Conservation (phyloP, 2,329 filamentous ascomycete genomes). For the Cylindrodendrum hubeiense region DNA sequence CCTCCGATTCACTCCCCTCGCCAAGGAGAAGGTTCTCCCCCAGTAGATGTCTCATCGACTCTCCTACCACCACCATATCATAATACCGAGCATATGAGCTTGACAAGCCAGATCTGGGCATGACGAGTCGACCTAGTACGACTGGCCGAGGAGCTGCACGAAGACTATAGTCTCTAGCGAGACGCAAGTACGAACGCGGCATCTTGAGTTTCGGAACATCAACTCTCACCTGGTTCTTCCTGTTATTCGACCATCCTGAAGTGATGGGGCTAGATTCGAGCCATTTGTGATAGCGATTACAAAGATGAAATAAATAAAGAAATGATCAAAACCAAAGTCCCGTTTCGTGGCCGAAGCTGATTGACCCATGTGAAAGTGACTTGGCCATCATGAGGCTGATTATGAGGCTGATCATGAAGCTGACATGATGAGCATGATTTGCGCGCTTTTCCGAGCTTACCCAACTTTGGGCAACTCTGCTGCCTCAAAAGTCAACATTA, state of each 20-base stretch:
- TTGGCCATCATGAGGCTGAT: too few relatives aligned
- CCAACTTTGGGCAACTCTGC: too few relatives aligned
- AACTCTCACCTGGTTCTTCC: neutral
- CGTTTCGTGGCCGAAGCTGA: too few relatives aligned
- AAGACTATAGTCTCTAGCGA: neutral
- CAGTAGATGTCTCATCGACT: conserved; percentile 29
- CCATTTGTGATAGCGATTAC: conserved; percentile 34
- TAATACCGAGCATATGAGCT: conserved; percentile 43
- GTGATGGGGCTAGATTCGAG: conserved; percentile 27
- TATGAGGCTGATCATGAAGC: neutral
- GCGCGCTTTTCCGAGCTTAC: too few relatives aligned
- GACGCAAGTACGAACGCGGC: neutral
- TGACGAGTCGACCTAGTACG: conserved; percentile 29
- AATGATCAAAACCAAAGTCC: conserved; percentile 28
- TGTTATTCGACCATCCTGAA: conserved; percentile 5
- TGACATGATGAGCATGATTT: neutral
- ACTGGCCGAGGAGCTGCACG: conserved; percentile 17
- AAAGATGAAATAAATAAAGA: conserved; percentile 41
- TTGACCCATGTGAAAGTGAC: too few relatives aligned
- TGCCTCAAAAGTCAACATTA: neutral
- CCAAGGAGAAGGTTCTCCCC: conserved; percentile 60
- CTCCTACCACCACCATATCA: conserved; percentile 18
- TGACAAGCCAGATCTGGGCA: conserved; percentile 2
- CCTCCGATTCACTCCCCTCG: conserved; percentile 77
- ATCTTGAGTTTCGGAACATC: conserved; percentile 30